Conservation (phyloP, 352 stramenopile species). For the Globisporangium cylindrosporum region DNA sequence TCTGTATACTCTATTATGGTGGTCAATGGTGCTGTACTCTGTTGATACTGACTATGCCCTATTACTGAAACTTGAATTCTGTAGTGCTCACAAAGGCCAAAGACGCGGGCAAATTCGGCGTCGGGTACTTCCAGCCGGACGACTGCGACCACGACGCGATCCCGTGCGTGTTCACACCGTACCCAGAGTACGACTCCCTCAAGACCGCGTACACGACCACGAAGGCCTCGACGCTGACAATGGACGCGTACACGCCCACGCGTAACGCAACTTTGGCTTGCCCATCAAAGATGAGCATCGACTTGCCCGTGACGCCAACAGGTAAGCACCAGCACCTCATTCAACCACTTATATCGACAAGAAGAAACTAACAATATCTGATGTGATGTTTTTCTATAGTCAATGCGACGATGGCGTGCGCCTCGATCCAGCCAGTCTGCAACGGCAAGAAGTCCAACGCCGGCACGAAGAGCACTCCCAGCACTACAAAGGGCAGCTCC, state of each 20-base stretch:
- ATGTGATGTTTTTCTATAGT: constrained; percentile 21
- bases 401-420: constrained; percentile 38
- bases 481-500: neutral
- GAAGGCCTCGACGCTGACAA: constrained; percentile 35
- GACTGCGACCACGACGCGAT: constrained; percentile 44
- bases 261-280: constrained; percentile 40
- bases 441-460: constrained; percentile 54
- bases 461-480: constrained; percentile 29
- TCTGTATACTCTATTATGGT: neutral
- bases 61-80: neutral
- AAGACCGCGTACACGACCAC: constrained; percentile 54
- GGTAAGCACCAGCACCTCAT: constrained; percentile 16
- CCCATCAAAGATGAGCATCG: constrained; percentile 29
- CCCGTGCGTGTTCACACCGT: constrained; percentile 38
- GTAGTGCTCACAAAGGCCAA: constrained; percentile 28
- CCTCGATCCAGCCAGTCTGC: constrained; percentile 49
- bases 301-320: constrained; percentile 29
- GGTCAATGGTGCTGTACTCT: neutral
- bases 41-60: neutral
- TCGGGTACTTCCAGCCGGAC: constrained; percentile 45
- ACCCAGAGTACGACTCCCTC: constrained; percentile 49
- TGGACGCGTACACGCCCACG: constrained; percentile 29
- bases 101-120: constrained; percentile 40
- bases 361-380: neutral
- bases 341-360: neutral